Conservation (phyloP, 345 rosid genomes). For the Citrus mangshanensis region DNA sequence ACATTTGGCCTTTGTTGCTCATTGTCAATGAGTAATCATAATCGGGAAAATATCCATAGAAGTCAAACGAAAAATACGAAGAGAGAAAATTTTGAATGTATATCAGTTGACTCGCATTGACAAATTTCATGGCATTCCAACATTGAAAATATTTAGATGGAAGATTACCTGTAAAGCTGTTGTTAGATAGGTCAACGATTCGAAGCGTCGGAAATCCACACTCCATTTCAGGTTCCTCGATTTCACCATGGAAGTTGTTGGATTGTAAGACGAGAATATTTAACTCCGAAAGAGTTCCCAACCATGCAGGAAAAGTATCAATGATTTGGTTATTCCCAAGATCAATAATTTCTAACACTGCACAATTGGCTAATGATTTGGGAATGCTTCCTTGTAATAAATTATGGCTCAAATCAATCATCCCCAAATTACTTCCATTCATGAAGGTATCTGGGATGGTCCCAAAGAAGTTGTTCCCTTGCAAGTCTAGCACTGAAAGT, state of each 20-base stretch:
- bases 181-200: conserved; percentile 15
- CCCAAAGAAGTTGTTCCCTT: conserved; percentile 7
- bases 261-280: background rate
- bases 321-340: background rate
- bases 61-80: too few species aligned
- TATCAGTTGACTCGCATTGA: background rate
- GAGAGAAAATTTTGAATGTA: too few species aligned
- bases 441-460: background rate
- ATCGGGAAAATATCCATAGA: too few species aligned
- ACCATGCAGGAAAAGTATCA: background rate
- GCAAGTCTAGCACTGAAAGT: background rate
- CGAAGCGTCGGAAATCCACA: conserved; percentile 7
- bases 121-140: conserved; percentile 9
- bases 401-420: background rate
- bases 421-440: background rate
- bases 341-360: background rate
- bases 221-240: background rate
- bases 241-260: background rate
- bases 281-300: background rate
- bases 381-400: background rate
- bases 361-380: background rate
- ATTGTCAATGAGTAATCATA: background rate
- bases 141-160: conserved; percentile 9
- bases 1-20: background rate
- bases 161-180: background rate